A percentile compares a stretch with the other conserved stretches of the same genome.
Evolutionary conservation across 192 early-diverging fungal species (phyloP).

Genomic region (Linnemannia schmuckeri): DNA sequence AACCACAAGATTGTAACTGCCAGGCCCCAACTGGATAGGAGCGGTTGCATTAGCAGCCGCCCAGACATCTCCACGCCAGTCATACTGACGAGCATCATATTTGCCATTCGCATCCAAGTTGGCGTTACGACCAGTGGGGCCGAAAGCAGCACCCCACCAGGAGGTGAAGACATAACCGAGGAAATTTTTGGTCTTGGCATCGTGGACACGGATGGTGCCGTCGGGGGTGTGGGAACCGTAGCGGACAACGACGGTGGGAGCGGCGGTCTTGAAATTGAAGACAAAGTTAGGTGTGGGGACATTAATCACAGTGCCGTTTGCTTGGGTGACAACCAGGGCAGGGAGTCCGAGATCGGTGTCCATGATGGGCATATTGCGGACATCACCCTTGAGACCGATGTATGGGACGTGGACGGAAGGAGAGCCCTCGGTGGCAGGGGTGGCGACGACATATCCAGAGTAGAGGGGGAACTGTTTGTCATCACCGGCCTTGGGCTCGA

Average conservation of each 20-base stretch:
- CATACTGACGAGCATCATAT: neutral
- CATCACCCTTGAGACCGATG: slow-evolving; percentile 39
- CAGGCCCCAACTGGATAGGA: slow-evolving; percentile 5
- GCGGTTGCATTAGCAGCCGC: neutral
- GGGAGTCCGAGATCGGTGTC: slow-evolving; percentile 24
- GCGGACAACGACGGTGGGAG: neutral
- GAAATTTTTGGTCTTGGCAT: neutral
- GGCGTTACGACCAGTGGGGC: neutral
- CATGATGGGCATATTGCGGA: slow-evolving; percentile 36
- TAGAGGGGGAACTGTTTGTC: slow-evolving; percentile 25
- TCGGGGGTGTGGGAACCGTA: slow-evolving; percentile 15
- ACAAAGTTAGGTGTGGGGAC: slow-evolving; percentile 4
- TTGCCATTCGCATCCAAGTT: slow-evolving; percentile 16
- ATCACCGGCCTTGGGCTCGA: slow-evolving; percentile 40
- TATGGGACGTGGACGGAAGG: slow-evolving; percentile 33
- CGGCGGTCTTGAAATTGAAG: slow-evolving; percentile 18
- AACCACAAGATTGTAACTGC: slow-evolving; percentile 17
- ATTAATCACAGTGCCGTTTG: neutral
- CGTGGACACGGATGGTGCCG: slow-evolving; percentile 9
- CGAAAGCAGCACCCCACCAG: neutral
- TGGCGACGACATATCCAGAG: slow-evolving; percentile 26
- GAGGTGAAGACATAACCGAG: neutral
- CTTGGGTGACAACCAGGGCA: neutral
- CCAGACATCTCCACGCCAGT: slow-evolving; percentile 22
- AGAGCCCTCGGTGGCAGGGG: slow-evolving; percentile 16